phyloP scores from a whole-genome alignment of 805 yeast genomes.

The Wickerhamomyces hampshirensis region DNA sequence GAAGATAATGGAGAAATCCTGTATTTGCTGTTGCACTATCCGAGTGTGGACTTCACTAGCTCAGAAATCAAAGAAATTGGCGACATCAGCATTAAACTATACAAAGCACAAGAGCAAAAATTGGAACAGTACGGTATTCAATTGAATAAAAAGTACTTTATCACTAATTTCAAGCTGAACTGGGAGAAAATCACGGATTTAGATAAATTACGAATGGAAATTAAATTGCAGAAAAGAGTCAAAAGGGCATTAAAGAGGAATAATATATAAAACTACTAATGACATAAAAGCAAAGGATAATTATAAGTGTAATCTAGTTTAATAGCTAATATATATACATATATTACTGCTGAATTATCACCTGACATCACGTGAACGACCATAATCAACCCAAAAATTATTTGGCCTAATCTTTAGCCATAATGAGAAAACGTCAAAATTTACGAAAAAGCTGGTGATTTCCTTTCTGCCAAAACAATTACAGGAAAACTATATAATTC shows the following conservation, averaged over 20 bases:
- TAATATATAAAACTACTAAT: no score
- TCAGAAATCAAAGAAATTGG: conserved; percentile 24
- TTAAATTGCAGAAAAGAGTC: conserved; percentile 42
- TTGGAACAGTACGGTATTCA: conserved; percentile 32
- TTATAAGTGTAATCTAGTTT: no score
- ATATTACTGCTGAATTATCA: no score
- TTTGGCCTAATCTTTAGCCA: no score
- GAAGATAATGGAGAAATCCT: conserved; percentile 45
- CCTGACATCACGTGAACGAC: no score
- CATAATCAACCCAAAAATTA: no score
- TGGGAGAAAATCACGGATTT: conserved; percentile 36
- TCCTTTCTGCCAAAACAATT: no score
- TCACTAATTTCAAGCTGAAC: conserved; percentile 26
- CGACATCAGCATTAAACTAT: conserved; percentile 32
- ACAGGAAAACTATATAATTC: no score
- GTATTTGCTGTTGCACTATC: conserved; percentile 41
- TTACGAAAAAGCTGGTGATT: no score
- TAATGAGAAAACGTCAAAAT: no score
- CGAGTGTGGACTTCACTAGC: conserved; percentile 26
- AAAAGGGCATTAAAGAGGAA: conserved; percentile 14
- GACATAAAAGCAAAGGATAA: no score
- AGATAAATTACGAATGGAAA: conserved; percentile 42
- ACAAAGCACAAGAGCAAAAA: conserved; percentile 31
- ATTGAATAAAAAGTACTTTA: conserved; percentile 36
- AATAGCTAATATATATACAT: no score